Percentiles rank a stretch among this genome's conserved stretches.
Conservation (phyloP, 192 early-diverging fungal genomes). For the Backusella liffmaniae region DNA sequence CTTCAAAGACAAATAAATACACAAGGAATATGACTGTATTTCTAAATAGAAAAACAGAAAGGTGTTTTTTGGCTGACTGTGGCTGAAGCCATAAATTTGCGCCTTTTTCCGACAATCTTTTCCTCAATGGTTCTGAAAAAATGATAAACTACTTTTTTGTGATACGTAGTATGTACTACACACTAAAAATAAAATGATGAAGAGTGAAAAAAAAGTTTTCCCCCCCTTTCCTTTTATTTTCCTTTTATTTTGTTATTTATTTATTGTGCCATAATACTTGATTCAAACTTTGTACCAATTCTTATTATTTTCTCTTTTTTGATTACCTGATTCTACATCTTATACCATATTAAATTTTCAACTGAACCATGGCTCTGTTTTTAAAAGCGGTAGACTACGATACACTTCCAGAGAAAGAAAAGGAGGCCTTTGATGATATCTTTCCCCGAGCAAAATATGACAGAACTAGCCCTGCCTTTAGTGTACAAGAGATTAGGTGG, state of each 20-base stretch:
- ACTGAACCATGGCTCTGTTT: background rate
- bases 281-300: background rate
- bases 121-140: background rate
- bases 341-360: background rate
- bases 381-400: background rate
- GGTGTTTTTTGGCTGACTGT: background rate
- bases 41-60: background rate
- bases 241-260: background rate
- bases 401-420: background rate
- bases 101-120: background rate
- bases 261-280: background rate
- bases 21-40: background rate
- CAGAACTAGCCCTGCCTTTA: background rate
- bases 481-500: background rate
- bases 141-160: background rate
- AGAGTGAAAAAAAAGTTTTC: background rate
- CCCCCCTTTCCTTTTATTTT: background rate
- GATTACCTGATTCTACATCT: background rate
- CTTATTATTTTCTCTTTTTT: background rate
- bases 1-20: background rate
- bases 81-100: background rate
- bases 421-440: background rate
- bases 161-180: background rate
- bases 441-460: background rate
- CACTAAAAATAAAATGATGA: background rate